Conservation (phyloP, 2,329 filamentous ascomycete genomes). For the Lomentospora prolificans region DNA sequence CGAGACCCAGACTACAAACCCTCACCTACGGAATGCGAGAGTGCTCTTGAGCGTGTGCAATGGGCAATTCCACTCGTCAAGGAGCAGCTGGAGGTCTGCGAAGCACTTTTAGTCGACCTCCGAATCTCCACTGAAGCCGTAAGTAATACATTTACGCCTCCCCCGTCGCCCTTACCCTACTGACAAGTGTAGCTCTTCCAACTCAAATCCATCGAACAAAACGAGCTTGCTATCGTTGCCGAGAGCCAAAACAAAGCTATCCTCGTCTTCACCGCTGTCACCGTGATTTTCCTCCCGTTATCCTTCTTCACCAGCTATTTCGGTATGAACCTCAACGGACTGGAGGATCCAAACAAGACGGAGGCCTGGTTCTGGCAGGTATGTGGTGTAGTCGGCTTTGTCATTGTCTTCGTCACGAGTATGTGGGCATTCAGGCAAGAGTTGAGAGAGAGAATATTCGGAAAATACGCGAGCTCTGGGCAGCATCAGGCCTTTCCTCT, state of each 20-base stretch:
- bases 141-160: not conserved
- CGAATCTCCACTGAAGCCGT: not conserved
- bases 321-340: constrained; percentile 54
- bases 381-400: not conserved
- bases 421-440: not conserved
- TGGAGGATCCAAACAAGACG: constrained; percentile 36
- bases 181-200: constrained; percentile 1
- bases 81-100: not conserved
- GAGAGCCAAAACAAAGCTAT: constrained; percentile 43
- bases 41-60: not conserved
- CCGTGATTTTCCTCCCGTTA: constrained; percentile 54
- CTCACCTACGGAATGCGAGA: not conserved
- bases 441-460: not conserved
- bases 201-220: constrained; percentile 4
- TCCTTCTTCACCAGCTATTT: constrained; percentile 59
- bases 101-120: constrained; percentile 20
- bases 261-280: constrained; percentile 56
- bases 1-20: not conserved
- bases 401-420: not conserved
- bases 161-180: not conserved
- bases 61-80: not conserved
- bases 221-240: constrained; percentile 26
- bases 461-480: no score
- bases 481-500: no score
- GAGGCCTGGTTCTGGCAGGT: not conserved